Evolutionary conservation across 129 eudicot species (phyloP).

Genomic region (Flaveria linearis): DNA sequence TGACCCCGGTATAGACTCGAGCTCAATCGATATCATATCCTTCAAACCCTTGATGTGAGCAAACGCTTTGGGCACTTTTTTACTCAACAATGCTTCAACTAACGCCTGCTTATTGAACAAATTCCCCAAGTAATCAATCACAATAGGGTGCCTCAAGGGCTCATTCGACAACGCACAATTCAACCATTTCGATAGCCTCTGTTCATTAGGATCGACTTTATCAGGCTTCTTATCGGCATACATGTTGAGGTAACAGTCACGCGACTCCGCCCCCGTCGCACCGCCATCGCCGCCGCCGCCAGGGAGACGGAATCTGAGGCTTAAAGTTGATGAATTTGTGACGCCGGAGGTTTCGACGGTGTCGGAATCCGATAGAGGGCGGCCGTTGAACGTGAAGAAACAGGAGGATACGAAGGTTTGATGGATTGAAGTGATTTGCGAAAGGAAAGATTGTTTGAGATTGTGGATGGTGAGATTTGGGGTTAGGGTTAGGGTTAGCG

Average conservation of each 20-base stretch:
- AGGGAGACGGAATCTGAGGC: constrained; percentile 40
- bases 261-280: constrained; percentile 91
- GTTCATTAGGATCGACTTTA: constrained; percentile 81
- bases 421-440: constrained; percentile 19
- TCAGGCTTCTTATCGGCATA: constrained; percentile 86
- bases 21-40: constrained; percentile 71
- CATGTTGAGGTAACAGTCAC: constrained; percentile 93
- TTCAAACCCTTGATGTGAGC: constrained; percentile 79
- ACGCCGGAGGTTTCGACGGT: constrained; percentile 33
- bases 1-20: constrained; percentile 40
- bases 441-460: constrained; percentile 47
- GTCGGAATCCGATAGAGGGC: constrained; percentile 45
- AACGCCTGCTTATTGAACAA: constrained; percentile 78
- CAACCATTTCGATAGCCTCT: constrained; percentile 66
- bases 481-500: constrained; percentile 56
- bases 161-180: constrained; percentile 82
- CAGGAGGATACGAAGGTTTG: constrained; percentile 29
- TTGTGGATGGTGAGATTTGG: constrained; percentile 48
- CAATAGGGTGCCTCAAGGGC: constrained; percentile 77
- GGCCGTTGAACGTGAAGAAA: constrained; percentile 67
- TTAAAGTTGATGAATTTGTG: constrained; percentile 48
- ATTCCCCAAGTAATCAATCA: constrained; percentile 79
- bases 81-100: constrained; percentile 67
- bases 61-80: constrained; percentile 65
- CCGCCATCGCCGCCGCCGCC: constrained; percentile 99